Conservation (phyloP, 331 rosid genomes). For the Quercus lobata region DNA sequence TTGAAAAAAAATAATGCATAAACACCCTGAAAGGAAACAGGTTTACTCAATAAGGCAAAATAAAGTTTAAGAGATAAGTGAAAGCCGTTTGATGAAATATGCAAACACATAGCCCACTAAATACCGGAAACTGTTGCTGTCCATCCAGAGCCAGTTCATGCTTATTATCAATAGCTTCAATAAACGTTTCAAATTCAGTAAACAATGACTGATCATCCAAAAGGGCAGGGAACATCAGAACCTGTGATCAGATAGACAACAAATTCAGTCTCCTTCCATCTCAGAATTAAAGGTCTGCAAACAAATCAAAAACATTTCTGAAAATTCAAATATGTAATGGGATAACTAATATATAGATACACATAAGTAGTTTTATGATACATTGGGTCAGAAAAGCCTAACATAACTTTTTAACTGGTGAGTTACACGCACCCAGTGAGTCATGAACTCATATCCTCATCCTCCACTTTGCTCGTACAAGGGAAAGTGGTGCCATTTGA, state of each 20-base stretch:
- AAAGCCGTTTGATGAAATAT: background rate
- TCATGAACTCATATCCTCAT: too few relatives aligned
- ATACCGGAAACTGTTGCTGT: conserved; percentile 93
- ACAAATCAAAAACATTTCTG: background rate
- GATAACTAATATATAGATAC: too few relatives aligned
- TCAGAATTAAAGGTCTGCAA: background rate
- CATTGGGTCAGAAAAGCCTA: background rate
- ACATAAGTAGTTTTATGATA: background rate
- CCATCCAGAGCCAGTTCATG: conserved; percentile 92
- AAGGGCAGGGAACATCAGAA: conserved; percentile 80
- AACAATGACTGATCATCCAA: conserved; percentile 71
- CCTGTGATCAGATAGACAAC: conserved; percentile 36
- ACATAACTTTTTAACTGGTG: background rate
- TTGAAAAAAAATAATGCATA: conserved; percentile 88
- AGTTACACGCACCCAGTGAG: too few relatives aligned
- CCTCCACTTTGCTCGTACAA: too few relatives aligned
- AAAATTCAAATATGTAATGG: background rate
- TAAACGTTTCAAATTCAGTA: conserved; percentile 82
- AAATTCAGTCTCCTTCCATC: background rate
- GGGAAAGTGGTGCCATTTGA: too few relatives aligned
- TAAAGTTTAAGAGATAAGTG: conserved; percentile 10
- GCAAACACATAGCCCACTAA: conserved; percentile 11
- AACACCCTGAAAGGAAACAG: conserved; percentile 63
- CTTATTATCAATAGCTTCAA: conserved; percentile 79
- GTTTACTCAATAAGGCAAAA: conserved; percentile 23